phyloP scores from a whole-genome alignment of 441 rosid species.

The Biscutella laevigata region DNA sequence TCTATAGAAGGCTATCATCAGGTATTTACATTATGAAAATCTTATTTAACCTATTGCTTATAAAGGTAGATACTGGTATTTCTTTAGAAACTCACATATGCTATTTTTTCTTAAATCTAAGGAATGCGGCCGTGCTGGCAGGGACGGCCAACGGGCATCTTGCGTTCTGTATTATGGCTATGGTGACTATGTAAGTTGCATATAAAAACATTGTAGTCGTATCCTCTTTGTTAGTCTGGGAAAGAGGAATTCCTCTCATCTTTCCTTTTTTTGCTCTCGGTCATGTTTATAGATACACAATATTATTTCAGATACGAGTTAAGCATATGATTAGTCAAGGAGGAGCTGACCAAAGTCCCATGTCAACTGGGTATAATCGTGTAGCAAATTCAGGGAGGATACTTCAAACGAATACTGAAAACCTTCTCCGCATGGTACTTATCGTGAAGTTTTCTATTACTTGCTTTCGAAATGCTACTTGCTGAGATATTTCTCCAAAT shows the following conservation, averaged over 20 bases:
- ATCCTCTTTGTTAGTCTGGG: background rate
- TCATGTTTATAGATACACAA: background rate
- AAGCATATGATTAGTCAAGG: constrained; percentile 96
- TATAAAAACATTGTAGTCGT: constrained; percentile 3
- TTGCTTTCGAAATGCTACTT: constrained; percentile 3
- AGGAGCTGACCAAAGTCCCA: constrained; percentile 60
- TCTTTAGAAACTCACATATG: background rate
- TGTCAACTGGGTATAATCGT: constrained; percentile 53
- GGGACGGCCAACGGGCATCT: constrained; percentile 89
- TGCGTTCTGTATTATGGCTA: constrained; percentile 87
- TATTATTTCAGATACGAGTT: constrained; percentile 60
- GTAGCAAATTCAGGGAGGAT: constrained; percentile 53
- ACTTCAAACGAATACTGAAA: constrained; percentile 81
- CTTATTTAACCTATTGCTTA: background rate
- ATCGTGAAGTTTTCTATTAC: constrained; percentile 5
- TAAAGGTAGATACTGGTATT: background rate
- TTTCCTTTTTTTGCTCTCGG: constrained; percentile 3
- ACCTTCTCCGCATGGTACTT: constrained; percentile 82
- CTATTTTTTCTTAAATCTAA: constrained; percentile 22
- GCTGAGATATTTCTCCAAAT: constrained; percentile 18
- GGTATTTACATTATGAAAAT: constrained; percentile 33
- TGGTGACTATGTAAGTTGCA: constrained; percentile 76
- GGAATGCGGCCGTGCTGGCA: constrained; percentile 99
- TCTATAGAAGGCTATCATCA: constrained; percentile 98
- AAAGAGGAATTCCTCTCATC: background rate